Evolutionary conservation across 768 basidiomycete species (phyloP).

Genomic region (Trametes sanguinea): DNA sequence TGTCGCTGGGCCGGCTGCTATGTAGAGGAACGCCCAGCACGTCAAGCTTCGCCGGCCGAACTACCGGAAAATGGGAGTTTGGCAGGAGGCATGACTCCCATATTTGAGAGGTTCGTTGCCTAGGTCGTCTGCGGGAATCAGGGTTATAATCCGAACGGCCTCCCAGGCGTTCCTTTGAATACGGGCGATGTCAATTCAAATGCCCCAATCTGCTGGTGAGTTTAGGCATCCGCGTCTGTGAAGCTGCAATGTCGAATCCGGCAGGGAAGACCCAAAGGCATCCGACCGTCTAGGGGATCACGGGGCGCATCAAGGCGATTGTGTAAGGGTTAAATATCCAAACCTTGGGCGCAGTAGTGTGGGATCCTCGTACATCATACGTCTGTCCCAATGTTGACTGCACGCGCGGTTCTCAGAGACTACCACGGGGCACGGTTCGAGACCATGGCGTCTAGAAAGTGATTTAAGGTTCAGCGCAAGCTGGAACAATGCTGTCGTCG

Average conservation of each 20-base stretch:
- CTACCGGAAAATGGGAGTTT: constrained; percentile 2
- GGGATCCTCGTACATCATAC: too few relatives aligned
- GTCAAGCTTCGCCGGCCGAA: constrained; percentile 2
- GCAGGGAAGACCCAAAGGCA: not conserved
- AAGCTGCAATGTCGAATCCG: not conserved
- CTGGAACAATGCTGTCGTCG: too few relatives aligned
- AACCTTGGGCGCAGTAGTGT: too few relatives aligned
- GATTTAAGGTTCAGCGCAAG: too few relatives aligned
- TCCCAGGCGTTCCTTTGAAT: not conserved
- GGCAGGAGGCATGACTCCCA: not conserved
- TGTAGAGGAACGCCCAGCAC: not conserved
- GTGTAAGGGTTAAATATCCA: too few relatives aligned
- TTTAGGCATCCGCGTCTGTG: constrained; percentile 15
- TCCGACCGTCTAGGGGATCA: not conserved
- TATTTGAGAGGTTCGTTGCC: constrained; percentile 1
- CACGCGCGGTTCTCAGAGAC: too few relatives aligned
- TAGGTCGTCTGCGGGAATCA: not conserved
- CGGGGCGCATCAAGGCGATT: too few relatives aligned
- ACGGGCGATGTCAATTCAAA: not conserved
- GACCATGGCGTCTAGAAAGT: too few relatives aligned
- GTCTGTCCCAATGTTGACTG: too few relatives aligned
- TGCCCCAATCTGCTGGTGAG: constrained; percentile 9
- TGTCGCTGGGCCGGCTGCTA: not conserved
- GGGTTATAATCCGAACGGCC: not conserved
- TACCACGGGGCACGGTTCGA: too few relatives aligned